phyloP scores from a whole-genome alignment of 208 protist species.

The Wallacemonas rigidus region DNA sequence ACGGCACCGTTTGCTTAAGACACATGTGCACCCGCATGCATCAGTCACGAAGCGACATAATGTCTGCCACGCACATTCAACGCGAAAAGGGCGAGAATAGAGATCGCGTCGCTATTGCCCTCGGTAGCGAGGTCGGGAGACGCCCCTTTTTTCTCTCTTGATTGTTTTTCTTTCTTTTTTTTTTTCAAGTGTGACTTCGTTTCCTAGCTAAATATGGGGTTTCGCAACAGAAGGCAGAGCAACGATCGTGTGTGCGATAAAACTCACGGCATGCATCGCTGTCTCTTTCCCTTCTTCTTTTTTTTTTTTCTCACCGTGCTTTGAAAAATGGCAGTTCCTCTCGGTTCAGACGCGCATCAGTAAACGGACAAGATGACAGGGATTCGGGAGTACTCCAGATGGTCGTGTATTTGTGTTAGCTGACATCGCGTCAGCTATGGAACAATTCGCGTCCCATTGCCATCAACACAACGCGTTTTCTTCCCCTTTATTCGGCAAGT shows the following conservation, averaged over 20 bases:
- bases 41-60: neutral
- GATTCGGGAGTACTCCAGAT: too few relatives aligned
- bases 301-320: slow-evolving; percentile 19
- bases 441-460: too few relatives aligned
- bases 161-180: neutral
- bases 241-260: neutral
- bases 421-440: too few relatives aligned
- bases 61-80: neutral
- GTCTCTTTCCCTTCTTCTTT: slow-evolving; percentile 5
- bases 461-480: too few relatives aligned
- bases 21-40: neutral
- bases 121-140: neutral
- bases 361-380: too few relatives aligned
- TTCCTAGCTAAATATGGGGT: neutral
- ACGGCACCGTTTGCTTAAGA: neutral
- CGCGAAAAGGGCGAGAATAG: neutral
- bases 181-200: neutral
- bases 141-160: slow-evolving; percentile 3
- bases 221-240: neutral
- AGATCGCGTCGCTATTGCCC: neutral
- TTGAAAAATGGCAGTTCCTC: neutral
- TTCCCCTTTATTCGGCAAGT: too few relatives aligned
- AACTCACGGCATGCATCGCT: neutral
- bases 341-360: too few relatives aligned
- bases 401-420: too few relatives aligned